Conservation (phyloP, 495 filamentous ascomycete species). For the Cercophora newfieldiana region DNA sequence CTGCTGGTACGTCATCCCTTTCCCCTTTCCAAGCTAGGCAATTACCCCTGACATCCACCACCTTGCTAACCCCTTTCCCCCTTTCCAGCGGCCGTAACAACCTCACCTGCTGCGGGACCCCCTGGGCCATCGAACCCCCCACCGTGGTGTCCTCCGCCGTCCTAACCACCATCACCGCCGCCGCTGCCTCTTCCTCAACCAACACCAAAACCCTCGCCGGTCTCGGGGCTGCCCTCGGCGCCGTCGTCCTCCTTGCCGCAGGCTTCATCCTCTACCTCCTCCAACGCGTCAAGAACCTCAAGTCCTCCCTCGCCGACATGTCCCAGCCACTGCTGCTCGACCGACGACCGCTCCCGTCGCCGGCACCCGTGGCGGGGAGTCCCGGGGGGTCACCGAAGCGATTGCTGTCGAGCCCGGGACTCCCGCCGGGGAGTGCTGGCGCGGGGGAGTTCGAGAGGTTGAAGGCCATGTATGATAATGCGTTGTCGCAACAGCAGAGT, state of each 20-base stretch:
- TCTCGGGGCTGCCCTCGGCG: conserved; percentile 11
- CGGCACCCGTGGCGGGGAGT: too few relatives aligned
- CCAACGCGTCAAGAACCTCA: background rate
- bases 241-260: conserved; percentile 8
- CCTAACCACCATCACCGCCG: background rate
- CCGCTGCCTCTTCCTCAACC: background rate
- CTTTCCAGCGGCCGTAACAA: conserved; percentile 23
- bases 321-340: background rate
- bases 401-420: too few relatives aligned
- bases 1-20: conserved; percentile 18
- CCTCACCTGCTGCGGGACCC: conserved; percentile 31
- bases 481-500: background rate
- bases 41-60: background rate
- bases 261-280: conserved; percentile 10
- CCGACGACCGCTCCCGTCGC: too few relatives aligned
- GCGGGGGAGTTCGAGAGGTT: background rate
- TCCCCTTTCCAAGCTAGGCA: background rate
- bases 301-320: background rate
- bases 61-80: background rate
- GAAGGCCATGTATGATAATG: conserved; percentile 5
- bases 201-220: background rate
- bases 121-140: conserved; percentile 22
- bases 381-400: too few relatives aligned
- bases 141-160: background rate
- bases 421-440: too few relatives aligned